A percentile compares a stretch with the other conserved stretches of the same genome.
Evolutionary conservation across 192 early-diverging fungal species (phyloP).

Genomic region (Coemansia pectinata): DNA sequence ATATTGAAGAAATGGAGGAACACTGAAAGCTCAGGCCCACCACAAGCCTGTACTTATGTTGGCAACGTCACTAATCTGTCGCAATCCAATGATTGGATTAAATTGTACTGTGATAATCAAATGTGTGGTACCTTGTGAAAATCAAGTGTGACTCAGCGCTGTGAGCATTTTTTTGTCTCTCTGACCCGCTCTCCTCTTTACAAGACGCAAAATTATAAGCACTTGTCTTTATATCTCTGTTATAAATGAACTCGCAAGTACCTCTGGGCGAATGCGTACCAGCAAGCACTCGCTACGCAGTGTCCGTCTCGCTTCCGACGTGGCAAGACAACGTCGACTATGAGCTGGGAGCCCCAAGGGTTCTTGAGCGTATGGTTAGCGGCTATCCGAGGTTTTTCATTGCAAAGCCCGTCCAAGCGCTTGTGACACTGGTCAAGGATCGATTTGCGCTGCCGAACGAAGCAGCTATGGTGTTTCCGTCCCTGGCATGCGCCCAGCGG

Average conservation of each 20-base stretch:
- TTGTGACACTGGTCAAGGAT: slow-evolving; percentile 52
- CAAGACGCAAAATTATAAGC: not conserved
- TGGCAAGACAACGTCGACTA: slow-evolving; percentile 93
- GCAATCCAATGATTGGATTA: slow-evolving; percentile 19
- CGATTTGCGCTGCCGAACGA: slow-evolving; percentile 60
- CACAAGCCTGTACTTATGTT: too few relatives aligned
- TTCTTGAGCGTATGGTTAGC: slow-evolving; percentile 68
- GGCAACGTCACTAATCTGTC: slow-evolving; percentile 37
- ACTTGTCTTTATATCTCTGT: not conserved
- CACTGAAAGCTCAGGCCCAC: not conserved
- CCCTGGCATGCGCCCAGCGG: slow-evolving; percentile 62
- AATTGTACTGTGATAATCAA: not conserved
- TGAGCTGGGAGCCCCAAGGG: slow-evolving; percentile 79
- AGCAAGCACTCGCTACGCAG: slow-evolving; percentile 73
- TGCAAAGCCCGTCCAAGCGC: slow-evolving; percentile 49
- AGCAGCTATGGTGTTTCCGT: slow-evolving; percentile 74
- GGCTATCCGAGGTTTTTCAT: slow-evolving; percentile 97
- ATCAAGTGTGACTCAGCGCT: not conserved
- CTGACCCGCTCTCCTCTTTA: not conserved
- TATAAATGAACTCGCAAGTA: slow-evolving; percentile 17
- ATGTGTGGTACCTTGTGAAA: not conserved
- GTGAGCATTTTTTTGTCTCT: not conserved
- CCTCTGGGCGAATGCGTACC: slow-evolving; percentile 75
- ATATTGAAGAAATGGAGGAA: not conserved
- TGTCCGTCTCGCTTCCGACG: slow-evolving; percentile 87